Conservation (phyloP, 164 flowering plant species). For the Brasenia schreberi region DNA sequence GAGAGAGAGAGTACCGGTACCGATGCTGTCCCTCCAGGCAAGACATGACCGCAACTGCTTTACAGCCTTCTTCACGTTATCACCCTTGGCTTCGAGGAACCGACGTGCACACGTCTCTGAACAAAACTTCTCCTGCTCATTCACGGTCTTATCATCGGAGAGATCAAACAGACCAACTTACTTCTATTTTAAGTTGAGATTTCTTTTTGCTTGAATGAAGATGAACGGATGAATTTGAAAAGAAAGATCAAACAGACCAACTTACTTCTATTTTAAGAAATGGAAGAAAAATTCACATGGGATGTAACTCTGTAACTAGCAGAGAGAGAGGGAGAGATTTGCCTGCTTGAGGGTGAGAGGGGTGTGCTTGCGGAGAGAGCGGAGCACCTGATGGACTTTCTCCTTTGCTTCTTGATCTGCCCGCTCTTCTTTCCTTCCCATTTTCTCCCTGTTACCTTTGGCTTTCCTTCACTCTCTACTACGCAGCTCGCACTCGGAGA, state of each 20-base stretch:
- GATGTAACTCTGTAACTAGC: not conserved
- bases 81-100: conserved; percentile 77
- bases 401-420: conserved; percentile 11
- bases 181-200: not conserved
- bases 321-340: not conserved
- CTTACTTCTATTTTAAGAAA: not conserved
- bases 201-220: too few species aligned
- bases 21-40: conserved; percentile 79
- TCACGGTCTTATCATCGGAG: not conserved
- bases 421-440: conserved; percentile 45
- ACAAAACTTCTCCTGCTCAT: conserved; percentile 83
- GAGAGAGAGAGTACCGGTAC: conserved; percentile 42
- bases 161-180: not conserved
- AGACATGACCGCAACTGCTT: conserved; percentile 78
- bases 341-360: conserved; percentile 83
- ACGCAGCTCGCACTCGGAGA: too few species aligned
- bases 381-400: conserved; percentile 56
- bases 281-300: too few species aligned
- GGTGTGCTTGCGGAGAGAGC: conserved; percentile 54
- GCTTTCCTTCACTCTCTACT: too few species aligned
- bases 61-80: conserved; percentile 81
- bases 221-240: not conserved
- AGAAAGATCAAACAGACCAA: not conserved
- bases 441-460: not conserved
- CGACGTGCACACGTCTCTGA: conserved; percentile 64